Evolutionary conservation across 768 basidiomycete genomes (phyloP).

Genomic region (Peribolospora baueri): DNA sequence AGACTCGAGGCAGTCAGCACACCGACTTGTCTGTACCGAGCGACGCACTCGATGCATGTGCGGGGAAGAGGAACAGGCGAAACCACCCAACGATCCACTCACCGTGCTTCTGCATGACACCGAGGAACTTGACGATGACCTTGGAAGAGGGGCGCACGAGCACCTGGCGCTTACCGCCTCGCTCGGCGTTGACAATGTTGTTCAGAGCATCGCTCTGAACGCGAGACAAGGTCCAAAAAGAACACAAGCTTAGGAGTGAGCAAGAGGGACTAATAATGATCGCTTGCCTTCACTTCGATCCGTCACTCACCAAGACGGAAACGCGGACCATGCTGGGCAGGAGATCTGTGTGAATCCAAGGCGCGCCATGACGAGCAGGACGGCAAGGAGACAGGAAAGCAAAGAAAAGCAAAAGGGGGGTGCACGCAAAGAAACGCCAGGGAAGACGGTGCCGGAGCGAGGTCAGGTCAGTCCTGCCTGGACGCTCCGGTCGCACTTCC

Average conservation of each 20-base stretch:
- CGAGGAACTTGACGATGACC: conserved; percentile 90
- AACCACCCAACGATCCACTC: conserved; percentile 26
- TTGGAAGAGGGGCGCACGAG: conserved; percentile 92
- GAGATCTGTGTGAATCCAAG: neutral
- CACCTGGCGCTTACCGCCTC: conserved; percentile 97
- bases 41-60: neutral
- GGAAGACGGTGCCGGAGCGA: neutral
- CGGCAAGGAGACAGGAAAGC: neutral
- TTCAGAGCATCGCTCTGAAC: conserved; percentile 30
- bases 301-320: conserved; percentile 37
- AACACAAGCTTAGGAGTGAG: neutral
- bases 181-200: conserved; percentile 99
- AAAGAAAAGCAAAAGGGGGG: neutral
- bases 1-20: neutral
- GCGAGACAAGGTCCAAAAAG: conserved; percentile 23
- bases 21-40: neutral
- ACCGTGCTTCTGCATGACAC: conserved; percentile 99
- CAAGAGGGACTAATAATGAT: neutral
- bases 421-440: neutral
- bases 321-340: conserved; percentile 27
- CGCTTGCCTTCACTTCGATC: neutral
- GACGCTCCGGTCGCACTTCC: too few relatives aligned
- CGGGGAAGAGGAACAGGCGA: neutral
- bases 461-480: too few relatives aligned
- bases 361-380: neutral